Base-by-base conservation (phyloP, 179 eudicot species). In the Beta macrorhiza region DNA sequence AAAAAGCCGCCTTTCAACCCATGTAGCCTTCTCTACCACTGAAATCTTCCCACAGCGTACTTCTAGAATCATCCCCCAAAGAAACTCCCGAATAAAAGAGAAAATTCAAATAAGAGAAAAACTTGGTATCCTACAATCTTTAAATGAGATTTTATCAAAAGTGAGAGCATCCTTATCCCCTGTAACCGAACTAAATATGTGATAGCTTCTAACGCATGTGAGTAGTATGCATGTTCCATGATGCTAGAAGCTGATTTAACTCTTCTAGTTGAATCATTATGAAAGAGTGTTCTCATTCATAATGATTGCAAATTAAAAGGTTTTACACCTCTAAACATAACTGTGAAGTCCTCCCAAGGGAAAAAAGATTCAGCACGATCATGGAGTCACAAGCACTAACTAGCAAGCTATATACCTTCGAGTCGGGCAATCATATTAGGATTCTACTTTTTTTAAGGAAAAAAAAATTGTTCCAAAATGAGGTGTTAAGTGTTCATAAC, bases 351-450 rank as follows among this genome's bases (percentile, higher is more conserved):
- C 22, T 53, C 15, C 32, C 67, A 22, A 8, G 49, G 16, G 29
- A 17, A 57, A 59, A 10, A 5, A 37, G 47, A n/a, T 16, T 71
- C 65, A 17, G 37, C 25, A 12, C 25, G 20, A 72, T n/a, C 44
- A 65, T 69, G 47, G 56, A 67, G 7, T 68, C 16, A 47, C 22
- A 61, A 19, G 59, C 76, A 79, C 75, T 56, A 37, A 20, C 67
- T 77, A 65, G 65, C 78, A 62, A 78, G 56, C 56, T n/a, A n/a
- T 2, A n/a, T 5, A 55, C 51, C 6, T 44, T 19, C 4, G 0
- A 3, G 4, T 56, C 17, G 7, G 59, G 1, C 9, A 49, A 5
- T 49, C 53, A 49, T 5, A 49, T 49, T 7, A 49, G 8, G 53
- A 49, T 3, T 49, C 10, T 49, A 9, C 42, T 1, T 9, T 49